Conservation (phyloP, 2,329 filamentous ascomycete species). For the Cryphonectria radicalis region DNA sequence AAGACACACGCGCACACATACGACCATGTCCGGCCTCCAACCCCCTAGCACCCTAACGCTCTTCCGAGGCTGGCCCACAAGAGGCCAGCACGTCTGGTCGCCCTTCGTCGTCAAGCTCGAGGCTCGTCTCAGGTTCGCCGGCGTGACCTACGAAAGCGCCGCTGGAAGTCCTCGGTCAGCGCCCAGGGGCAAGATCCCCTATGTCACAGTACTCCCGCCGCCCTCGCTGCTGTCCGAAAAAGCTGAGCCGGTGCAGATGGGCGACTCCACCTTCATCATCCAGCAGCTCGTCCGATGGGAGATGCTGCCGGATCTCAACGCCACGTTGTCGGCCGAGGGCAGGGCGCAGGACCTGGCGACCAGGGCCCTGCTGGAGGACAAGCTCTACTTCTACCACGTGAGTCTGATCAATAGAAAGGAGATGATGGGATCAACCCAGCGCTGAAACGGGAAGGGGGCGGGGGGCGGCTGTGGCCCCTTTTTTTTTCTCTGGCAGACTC, state of each 20-base stretch:
- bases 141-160: slow-evolving; percentile 50
- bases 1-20: not conserved
- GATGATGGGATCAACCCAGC: not conserved
- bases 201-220: slow-evolving; percentile 44
- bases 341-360: slow-evolving; percentile 56
- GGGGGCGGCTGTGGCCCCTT: too few relatives aligned
- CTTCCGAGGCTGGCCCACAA: slow-evolving; percentile 53
- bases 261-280: slow-evolving; percentile 61
- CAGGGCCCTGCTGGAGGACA: slow-evolving; percentile 62
- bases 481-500: slow-evolving; percentile 36
- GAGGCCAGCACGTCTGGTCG: slow-evolving; percentile 57
- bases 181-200: slow-evolving; percentile 65
- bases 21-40: not conserved
- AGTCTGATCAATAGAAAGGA: slow-evolving; percentile 17
- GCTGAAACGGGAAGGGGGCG: not conserved
- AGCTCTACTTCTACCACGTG: slow-evolving; percentile 60
- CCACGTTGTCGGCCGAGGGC: slow-evolving; percentile 41
- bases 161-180: slow-evolving; percentile 49
- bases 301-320: slow-evolving; percentile 54
- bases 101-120: slow-evolving; percentile 68
- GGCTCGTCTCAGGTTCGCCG: slow-evolving; percentile 59
- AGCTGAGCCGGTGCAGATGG: slow-evolving; percentile 37
- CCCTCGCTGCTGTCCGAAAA: not conserved
- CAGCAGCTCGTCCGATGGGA: slow-evolving; percentile 47
- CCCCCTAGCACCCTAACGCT: slow-evolving; percentile 41